Base-by-base conservation (phyloP, 768 basidiomycete species). In the Leccinum broughii region DNA sequence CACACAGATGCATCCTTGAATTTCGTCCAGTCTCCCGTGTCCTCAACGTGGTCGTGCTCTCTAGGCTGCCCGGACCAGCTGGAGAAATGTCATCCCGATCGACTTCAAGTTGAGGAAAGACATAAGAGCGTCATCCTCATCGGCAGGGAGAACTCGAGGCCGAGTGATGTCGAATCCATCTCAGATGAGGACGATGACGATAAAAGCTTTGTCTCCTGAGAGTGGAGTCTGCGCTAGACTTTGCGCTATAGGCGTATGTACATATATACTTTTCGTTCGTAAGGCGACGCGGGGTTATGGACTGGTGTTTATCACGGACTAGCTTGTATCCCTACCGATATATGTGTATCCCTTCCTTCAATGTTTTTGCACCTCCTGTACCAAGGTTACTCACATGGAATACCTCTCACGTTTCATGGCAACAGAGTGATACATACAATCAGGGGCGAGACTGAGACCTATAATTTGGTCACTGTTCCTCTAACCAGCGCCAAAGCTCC, bases 401-500 rank as follows among this genome's bases (percentile, higher is more conserved):
- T 41, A n/a, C n/a, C 22, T 22, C 46, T 2, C 4, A 13, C 17
- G 46, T 46, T 46, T 20, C 20, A 46, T 28, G 8, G 7, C 5
- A 34, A 52, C 32, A 41, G 6, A 5, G 26, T 17, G 41, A 30
- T 8, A 13, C 11, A 17, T 11, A 22, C 17, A 28, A 41, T 10
- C 14, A 14, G 11, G 14, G 11, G 26, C n/a, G 8, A 9, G 7
- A 26, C 26, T 26, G 4, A 26, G 13, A 11, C 10, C 28, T 56
- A 61, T 14, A 52, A 30, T 24, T 46, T 51, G 3, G 22, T 15
- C 8, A 60, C 59, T 62, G 61, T 51, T 62, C 61, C 34, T 62
- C 61, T 34, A 61, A 34, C 62, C 62, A 62, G 7, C 6, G 11
- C 62, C 62, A 61, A 28, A 62, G 58, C 50, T 62, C 58, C 61